phyloP scores from a whole-genome alignment of 495 filamentous ascomycete genomes.

The Hyaloscypha hepaticicola region DNA sequence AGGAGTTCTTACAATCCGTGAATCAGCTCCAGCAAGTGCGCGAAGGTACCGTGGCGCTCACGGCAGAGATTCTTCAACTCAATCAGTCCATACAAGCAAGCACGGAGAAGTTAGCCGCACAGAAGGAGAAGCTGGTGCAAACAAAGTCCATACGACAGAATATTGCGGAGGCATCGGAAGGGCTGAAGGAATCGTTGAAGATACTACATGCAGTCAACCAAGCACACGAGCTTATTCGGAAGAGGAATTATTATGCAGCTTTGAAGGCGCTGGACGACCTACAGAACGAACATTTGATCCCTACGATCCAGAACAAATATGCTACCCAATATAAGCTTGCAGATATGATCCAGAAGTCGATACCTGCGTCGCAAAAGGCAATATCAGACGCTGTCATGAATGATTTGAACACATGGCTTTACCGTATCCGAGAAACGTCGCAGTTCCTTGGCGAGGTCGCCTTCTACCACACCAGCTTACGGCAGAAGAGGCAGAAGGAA shows the following conservation, averaged over 20 bases:
- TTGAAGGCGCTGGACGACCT: conserved; percentile 92
- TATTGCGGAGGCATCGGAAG: conserved; percentile 88
- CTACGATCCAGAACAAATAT: conserved; percentile 54
- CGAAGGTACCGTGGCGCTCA: conserved; percentile 82
- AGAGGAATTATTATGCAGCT: conserved; percentile 93
- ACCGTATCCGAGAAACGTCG: conserved; percentile 89
- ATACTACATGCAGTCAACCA: conserved; percentile 92
- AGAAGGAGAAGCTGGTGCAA: conserved; percentile 91
- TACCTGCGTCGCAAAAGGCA: conserved; percentile 86
- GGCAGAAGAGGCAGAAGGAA: conserved; percentile 80
- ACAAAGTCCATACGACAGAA: conserved; percentile 91
- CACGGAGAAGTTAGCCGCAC: conserved; percentile 89
- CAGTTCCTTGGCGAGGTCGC: conserved; percentile 96
- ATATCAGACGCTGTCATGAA: conserved; percentile 97
- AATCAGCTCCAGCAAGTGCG: conserved; percentile 88
- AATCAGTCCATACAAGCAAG: conserved; percentile 95
- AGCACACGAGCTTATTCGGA: conserved; percentile 83
- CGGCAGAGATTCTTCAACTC: conserved; percentile 85
- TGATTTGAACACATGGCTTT: conserved; percentile 98
- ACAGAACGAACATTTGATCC: conserved; percentile 82
- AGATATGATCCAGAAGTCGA: conserved; percentile 90
- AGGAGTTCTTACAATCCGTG: conserved; percentile 91
- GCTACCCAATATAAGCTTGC: conserved; percentile 94
- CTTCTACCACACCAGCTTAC: conserved; percentile 88
- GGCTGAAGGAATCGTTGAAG: conserved; percentile 86